These are phyloP conservation scores for Saprolegnia diclina DNA, from an alignment of 352 stramenopile genomes.

Conservation along the genomic window DNA sequence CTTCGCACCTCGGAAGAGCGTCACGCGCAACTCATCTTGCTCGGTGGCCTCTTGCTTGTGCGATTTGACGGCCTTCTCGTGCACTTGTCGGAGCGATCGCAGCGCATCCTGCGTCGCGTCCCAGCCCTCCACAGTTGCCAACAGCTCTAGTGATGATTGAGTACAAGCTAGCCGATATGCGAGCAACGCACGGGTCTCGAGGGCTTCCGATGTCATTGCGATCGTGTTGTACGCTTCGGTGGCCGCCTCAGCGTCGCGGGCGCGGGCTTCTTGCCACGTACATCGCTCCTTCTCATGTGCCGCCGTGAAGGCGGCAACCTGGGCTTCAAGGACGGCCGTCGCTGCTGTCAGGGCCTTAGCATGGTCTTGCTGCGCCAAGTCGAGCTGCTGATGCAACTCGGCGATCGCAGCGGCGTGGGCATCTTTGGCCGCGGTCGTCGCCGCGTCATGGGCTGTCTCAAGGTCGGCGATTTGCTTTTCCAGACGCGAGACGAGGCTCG, in stretches of 20 bases:
- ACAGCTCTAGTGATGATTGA: background rate
- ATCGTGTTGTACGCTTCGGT: background rate
- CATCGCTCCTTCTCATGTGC: background rate
- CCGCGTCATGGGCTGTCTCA: background rate
- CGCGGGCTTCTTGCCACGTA: background rate
- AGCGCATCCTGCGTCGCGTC: background rate
- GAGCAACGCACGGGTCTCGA: background rate
- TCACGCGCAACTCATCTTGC: constrained; percentile 4
- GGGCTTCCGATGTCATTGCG: background rate
- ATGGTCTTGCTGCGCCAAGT: background rate
- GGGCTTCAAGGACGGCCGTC: background rate
- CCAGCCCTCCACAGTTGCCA: background rate
- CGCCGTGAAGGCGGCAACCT: background rate
- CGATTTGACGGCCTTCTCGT: background rate
- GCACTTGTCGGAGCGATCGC: background rate
- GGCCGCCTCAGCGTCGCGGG: background rate
- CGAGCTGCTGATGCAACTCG: background rate
- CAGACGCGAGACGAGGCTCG: background rate
- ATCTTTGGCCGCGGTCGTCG: no score
- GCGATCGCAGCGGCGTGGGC: background rate
- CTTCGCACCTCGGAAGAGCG: background rate
- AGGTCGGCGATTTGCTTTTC: background rate
- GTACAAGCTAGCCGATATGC: no score
- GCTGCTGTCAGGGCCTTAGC: background rate
- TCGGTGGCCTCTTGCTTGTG: background rate